Base-by-base conservation (phyloP, 2,329 filamentous ascomycete genomes). In the Aspergillus terreus region DNA sequence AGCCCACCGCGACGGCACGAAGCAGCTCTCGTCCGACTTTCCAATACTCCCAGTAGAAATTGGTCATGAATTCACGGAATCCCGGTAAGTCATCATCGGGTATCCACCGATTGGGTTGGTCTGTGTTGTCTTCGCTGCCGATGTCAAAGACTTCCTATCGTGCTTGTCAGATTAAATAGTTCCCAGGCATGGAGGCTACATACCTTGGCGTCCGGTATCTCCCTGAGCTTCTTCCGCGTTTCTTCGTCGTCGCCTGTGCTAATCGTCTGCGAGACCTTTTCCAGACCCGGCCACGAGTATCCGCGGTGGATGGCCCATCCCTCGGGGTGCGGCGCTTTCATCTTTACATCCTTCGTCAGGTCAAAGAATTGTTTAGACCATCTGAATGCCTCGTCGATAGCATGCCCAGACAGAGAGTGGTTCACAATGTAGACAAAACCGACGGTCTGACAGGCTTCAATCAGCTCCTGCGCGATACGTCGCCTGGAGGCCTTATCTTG, bases 251-350 rank as follows among this genome's bases (percentile, higher is more conserved):
- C 65, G 27, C 59, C 68, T 2, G 71, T 72, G 36, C 64, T 66
- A 14, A 76, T 72, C 6, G 71, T 71, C 56, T 77, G 76, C 10
- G 76, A 77, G 4, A 79, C 78, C 57, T 81, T 81, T 63, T 82
- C 79, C 46, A 79, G 57, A 0, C 79, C 79, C 0, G 78, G 77
- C 71, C 77, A 78, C 1, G 78, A 81, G 58, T 82, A 82, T n/a
- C 80, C 80, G 44, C 79, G 72, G 60, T 82, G 78, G 2, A 79
- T 71, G 9, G 65, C 69, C 53, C 74, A 75, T 7, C 78, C 78
- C 9, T 71, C 66, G 3, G 77, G 77, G 62, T 79, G 77, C 4
- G 76, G 76, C 1, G 77, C 78, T 48, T 72, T 71, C 67, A 76
- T 73, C 56, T 80, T 80, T 44, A 75, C 68, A 41, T 74, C 71